Evolutionary conservation across 306 rosid genomes (phyloP).

Genomic region (Cotoneaster glaucophyllus): DNA sequence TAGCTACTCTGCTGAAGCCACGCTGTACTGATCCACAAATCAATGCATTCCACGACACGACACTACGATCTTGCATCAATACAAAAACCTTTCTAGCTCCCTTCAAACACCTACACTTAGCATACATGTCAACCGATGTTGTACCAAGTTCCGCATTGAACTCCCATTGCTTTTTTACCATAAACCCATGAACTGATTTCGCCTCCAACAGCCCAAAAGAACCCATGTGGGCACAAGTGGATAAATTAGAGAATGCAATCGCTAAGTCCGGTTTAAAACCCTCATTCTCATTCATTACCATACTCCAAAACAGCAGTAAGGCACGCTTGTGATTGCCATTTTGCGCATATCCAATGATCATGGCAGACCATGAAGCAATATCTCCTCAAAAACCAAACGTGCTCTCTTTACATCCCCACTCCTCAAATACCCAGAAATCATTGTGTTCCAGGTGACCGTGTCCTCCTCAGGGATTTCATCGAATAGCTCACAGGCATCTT

Average conservation of each 20-base stretch:
- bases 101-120: slow-evolving; percentile 16
- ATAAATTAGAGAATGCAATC: slow-evolving; percentile 30
- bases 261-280: slow-evolving; percentile 12
- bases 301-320: slow-evolving; percentile 39
- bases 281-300: slow-evolving; percentile 28
- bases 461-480: slow-evolving; percentile 54
- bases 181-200: slow-evolving; percentile 54
- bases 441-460: slow-evolving; percentile 51
- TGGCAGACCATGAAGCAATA: slow-evolving; percentile 40
- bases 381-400: slow-evolving; percentile 31
- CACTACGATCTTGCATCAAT: slow-evolving; percentile 2
- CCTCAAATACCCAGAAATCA: slow-evolving; percentile 49
- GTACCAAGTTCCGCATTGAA: slow-evolving; percentile 46
- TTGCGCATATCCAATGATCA: slow-evolving; percentile 43
- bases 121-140: slow-evolving; percentile 34
- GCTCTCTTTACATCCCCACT: slow-evolving; percentile 30
- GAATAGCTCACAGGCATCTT: slow-evolving; percentile 40
- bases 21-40: slow-evolving; percentile 18
- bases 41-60: slow-evolving; percentile 24
- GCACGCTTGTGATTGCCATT: slow-evolving; percentile 14
- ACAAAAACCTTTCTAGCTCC: slow-evolving; percentile 21
- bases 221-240: slow-evolving; percentile 46
- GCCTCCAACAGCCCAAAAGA: slow-evolving; percentile 41
- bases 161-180: slow-evolving; percentile 53
- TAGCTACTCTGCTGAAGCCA: slow-evolving; percentile 8